Conservation (phyloP, 805 yeast species). For the Candida golubevii region DNA sequence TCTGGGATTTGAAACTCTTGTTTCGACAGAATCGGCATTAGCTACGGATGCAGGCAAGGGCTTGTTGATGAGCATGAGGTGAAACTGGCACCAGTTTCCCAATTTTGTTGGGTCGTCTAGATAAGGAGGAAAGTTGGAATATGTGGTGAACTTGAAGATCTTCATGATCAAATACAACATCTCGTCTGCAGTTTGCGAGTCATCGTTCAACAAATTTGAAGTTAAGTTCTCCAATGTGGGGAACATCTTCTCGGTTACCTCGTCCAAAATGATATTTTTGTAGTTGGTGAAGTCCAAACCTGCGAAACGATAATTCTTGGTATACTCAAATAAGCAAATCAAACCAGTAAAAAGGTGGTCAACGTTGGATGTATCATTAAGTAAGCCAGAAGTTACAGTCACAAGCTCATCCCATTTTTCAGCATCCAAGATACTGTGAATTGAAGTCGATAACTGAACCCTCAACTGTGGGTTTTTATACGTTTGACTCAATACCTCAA, state of each 20-base stretch:
- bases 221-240: slow-evolving; percentile 35
- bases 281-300: slow-evolving; percentile 41
- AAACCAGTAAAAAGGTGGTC: slow-evolving; percentile 38
- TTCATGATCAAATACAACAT: slow-evolving; percentile 39
- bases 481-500: slow-evolving; percentile 31
- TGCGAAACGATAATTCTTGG: slow-evolving; percentile 38
- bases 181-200: slow-evolving; percentile 13
- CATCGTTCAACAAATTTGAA: slow-evolving; percentile 26
- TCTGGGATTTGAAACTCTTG: slow-evolving; percentile 37
- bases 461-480: slow-evolving; percentile 36
- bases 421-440: slow-evolving; percentile 48
- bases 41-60: slow-evolving; percentile 34
- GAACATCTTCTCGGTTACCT: slow-evolving; percentile 31
- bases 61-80: slow-evolving; percentile 34
- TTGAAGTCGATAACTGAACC: slow-evolving; percentile 55
- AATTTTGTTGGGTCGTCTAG: slow-evolving; percentile 32
- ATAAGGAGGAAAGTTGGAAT: slow-evolving; percentile 34
- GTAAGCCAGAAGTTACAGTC: slow-evolving; percentile 10
- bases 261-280: slow-evolving; percentile 38
- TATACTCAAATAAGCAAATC: slow-evolving; percentile 37
- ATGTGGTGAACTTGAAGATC: slow-evolving; percentile 39
- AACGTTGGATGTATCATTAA: slow-evolving; percentile 30
- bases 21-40: slow-evolving; percentile 28
- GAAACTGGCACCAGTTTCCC: slow-evolving; percentile 40
- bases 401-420: slow-evolving; percentile 43